Conservation (phyloP, 306 rosid genomes). For the Vicia villosa region DNA sequence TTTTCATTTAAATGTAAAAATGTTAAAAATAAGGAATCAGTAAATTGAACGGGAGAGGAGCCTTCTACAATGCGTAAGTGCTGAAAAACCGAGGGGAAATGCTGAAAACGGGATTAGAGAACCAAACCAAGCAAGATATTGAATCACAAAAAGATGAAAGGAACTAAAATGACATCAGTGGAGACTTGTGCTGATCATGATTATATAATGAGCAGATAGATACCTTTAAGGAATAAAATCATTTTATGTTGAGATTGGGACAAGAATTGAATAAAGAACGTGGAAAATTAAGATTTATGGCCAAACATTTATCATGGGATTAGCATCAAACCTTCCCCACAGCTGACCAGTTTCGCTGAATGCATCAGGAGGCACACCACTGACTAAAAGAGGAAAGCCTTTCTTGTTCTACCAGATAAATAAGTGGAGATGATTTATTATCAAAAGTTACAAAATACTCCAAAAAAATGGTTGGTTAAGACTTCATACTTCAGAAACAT, state of each 20-base stretch:
- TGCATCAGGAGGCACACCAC: slow-evolving; percentile 97
- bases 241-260: slow-evolving; percentile 24
- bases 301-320: slow-evolving; percentile 12
- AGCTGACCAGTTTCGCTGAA: slow-evolving; percentile 98
- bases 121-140: slow-evolving; percentile 21
- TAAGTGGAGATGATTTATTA: slow-evolving; percentile 32
- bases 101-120: slow-evolving; percentile 25
- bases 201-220: slow-evolving; percentile 29
- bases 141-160: slow-evolving; percentile 21
- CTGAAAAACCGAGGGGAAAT: background rate
- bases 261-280: slow-evolving; percentile 18
- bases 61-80: background rate
- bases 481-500: slow-evolving; percentile 27
- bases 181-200: background rate
- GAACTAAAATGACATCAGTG: slow-evolving; percentile 5
- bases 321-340: slow-evolving; percentile 78
- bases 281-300: slow-evolving; percentile 15
- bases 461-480: slow-evolving; percentile 30
- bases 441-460: slow-evolving; percentile 21
- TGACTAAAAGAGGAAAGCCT: slow-evolving; percentile 85
- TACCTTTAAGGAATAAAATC: background rate
- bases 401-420: slow-evolving; percentile 68
- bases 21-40: slow-evolving; percentile 33
- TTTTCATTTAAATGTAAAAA: slow-evolving; percentile 38
- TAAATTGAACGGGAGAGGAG: slow-evolving; percentile 16